phyloP scores from a whole-genome alignment of 1,284 basidiomycete genomes.

The Boletus sp. region DNA sequence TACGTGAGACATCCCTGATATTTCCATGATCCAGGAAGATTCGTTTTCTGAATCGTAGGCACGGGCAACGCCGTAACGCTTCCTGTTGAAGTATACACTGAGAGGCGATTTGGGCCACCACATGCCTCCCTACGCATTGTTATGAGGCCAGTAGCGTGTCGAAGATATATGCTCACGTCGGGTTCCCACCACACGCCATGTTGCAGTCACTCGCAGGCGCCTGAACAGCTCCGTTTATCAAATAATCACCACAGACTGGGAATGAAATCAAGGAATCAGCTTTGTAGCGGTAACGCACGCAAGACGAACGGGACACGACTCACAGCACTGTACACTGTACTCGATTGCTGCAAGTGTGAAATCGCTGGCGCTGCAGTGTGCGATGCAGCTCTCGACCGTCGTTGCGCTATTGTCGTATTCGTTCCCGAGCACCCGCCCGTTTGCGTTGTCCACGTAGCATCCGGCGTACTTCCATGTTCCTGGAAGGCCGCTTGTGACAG shows the following conservation, averaged over 20 bases:
- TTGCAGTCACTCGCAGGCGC: conserved; percentile 52
- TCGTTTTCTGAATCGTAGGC: conserved; percentile 49
- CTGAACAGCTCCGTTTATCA: conserved; percentile 55
- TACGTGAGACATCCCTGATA: conserved; percentile 66
- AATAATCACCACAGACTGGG: conserved; percentile 58
- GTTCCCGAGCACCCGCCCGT: conserved; percentile 46
- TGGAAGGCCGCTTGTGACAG: conserved; percentile 49
- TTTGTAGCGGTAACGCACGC: background rate
- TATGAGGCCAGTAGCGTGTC: background rate
- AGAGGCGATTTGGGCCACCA: conserved; percentile 63
- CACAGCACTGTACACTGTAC: conserved; percentile 56
- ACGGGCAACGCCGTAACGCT: conserved; percentile 54
- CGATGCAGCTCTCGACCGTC: conserved; percentile 48
- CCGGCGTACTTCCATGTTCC: conserved; percentile 43
- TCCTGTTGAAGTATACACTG: conserved; percentile 57
- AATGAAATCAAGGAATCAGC: conserved; percentile 10
- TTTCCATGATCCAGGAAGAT: conserved; percentile 56
- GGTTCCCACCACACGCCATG: conserved; percentile 62
- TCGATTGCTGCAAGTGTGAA: conserved; percentile 47
- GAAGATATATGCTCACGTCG: conserved; percentile 44
- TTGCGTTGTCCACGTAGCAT: conserved; percentile 45
- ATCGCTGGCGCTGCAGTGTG: conserved; percentile 38
- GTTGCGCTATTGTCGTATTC: conserved; percentile 30
- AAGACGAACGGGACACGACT: conserved; percentile 23
- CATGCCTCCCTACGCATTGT: conserved; percentile 51